A percentile compares a stretch with the other conserved stretches of the same genome.
These are phyloP conservation scores for peach (Prunus persica) DNA, from an alignment of 306 rosid species.

Conservation along the genomic window Prunus_persica_NCBIv2 NC_034011.1:132001-132500, in stretches of 20 bases:
- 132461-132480: conserved; percentile 52
- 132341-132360: not conserved
- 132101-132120: conserved; percentile 3
- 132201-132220: not conserved
- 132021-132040: conserved; percentile 22
- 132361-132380: conserved; percentile 9
- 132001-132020: conserved; percentile 50
- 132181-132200: not conserved
- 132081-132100: not conserved
- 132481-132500: conserved; percentile 22
- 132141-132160: not conserved
- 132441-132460: not conserved
- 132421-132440: not conserved
- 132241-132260: conserved; percentile 4
- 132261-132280: conserved; percentile 7
- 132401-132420: not conserved
- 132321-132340: conserved; percentile 14
- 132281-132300: conserved; percentile 3
- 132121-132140: not conserved
- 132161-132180: not conserved
- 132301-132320: conserved; percentile 7
- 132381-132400: conserved; percentile 5
- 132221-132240: not conserved
- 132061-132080: conserved; percentile 12
- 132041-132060: not conserved